Percentiles rank a stretch among this genome's conserved stretches.
phyloP scores from a whole-genome alignment of 257 asterid genomes.

The Przewalskia tangutica region DNA sequence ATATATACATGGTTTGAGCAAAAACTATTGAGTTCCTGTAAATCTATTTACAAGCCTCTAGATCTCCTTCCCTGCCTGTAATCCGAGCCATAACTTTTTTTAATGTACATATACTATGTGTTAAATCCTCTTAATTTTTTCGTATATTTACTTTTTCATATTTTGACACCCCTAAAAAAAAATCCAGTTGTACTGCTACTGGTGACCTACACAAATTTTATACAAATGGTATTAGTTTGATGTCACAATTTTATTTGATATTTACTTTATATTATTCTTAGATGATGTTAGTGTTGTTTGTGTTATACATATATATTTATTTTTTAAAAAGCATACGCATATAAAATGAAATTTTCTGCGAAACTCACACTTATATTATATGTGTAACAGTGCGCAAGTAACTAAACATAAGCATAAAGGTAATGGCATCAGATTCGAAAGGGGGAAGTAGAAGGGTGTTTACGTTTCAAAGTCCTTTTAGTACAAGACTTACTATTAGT shows the following conservation, averaged over 20 bases:
- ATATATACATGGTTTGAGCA: not conserved
- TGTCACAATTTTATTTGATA: not conserved
- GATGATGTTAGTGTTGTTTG: not conserved
- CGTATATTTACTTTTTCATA: too few relatives aligned
- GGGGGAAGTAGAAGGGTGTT: not conserved
- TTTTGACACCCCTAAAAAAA: too few relatives aligned
- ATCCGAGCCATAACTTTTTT: not conserved
- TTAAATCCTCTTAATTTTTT: too few relatives aligned
- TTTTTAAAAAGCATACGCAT: not conserved
- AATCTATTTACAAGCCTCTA: not conserved
- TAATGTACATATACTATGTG: too few relatives aligned
- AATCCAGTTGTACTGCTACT: too few relatives aligned
- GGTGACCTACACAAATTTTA: not conserved
- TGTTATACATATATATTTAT: not conserved
- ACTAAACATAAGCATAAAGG: not conserved
- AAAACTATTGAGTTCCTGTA: not conserved
- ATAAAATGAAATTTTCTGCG: not conserved
- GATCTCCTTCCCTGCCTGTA: not conserved
- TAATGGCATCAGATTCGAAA: not conserved
- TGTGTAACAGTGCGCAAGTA: not conserved
- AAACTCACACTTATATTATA: not conserved
- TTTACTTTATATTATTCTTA: not conserved
- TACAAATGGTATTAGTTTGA: not conserved
- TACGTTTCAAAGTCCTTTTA: not conserved
- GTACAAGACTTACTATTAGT: not conserved